phyloP scores from a whole-genome alignment of 2,329 filamentous ascomycete genomes.

The Fusarium nygamai region DNA sequence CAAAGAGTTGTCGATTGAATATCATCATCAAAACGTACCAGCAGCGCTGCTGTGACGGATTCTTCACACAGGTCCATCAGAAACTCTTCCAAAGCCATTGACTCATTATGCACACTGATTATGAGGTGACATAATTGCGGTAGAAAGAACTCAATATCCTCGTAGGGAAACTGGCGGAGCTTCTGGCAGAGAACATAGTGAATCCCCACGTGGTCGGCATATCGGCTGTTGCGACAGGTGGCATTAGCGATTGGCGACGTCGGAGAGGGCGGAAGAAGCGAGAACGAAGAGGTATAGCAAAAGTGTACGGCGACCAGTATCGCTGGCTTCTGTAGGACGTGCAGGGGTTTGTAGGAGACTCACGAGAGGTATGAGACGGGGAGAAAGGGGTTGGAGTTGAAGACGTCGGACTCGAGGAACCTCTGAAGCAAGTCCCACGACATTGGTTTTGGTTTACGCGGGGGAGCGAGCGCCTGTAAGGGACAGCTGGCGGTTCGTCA shows the following conservation, averaged over 20 bases:
- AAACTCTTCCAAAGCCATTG: conserved; percentile 90
- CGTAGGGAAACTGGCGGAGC: conserved; percentile 87
- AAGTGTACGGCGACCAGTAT: neutral
- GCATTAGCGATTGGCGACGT: conserved; percentile 40
- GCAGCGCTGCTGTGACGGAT: conserved; percentile 82
- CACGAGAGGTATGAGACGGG: conserved; percentile 90
- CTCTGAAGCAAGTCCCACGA: conserved; percentile 89
- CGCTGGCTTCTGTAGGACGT: neutral
- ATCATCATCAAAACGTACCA: conserved; percentile 64
- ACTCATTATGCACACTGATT: conserved; percentile 90
- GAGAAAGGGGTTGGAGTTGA: conserved; percentile 90
- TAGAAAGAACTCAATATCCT: conserved; percentile 93
- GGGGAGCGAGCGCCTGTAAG: conserved; percentile 45
- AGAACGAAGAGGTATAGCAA: neutral
- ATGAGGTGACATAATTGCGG: conserved; percentile 88
- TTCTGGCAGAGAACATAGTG: conserved; percentile 91
- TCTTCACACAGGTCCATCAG: conserved; percentile 87
- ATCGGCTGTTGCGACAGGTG: conserved; percentile 67
- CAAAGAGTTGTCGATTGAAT: neutral
- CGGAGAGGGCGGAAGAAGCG: conserved; percentile 24
- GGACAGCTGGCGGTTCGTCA: conserved; percentile 50
- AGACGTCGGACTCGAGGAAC: conserved; percentile 93
- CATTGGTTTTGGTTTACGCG: conserved; percentile 64
- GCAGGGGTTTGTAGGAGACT: conserved; percentile 50
- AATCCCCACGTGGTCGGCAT: conserved; percentile 89